Base-by-base conservation (phyloP, 179 eudicot genomes). In the Drosera spatulata region DNA sequence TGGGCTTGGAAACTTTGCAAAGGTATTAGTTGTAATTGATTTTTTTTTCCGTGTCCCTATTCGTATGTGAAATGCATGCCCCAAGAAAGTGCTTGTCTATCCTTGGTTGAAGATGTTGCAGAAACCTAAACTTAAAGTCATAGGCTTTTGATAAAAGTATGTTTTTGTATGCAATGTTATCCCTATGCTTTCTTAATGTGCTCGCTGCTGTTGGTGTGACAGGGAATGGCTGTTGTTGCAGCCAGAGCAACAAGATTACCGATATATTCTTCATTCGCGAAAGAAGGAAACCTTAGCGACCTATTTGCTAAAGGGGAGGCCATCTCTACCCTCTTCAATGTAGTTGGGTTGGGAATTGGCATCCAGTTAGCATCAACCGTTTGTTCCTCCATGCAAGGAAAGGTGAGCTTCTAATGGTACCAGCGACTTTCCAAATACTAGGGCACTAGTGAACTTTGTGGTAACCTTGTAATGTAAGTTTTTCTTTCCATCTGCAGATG, bases 161-260 rank as follows among this genome's bases (percentile, higher is more conserved):
- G 56, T 41, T 40, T n/a, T 8, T 46, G 46, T 11, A 22, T 38
- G 38, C 33, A 22, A 1, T 1, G 1, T 22, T 22, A 22, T 22
- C 33, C 33, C 33, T 22, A 1, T 22, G 33, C 33, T 22, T 22
- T 22, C 33, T 22, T 22, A 22, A 22, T 22, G 33, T 22, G 33
- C 33, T 22, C 1, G 33, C 33, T 22, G 33, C 33, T 22, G 33
- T 0, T 22, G 33, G 33, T 22, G 33, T 58, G 13, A 58, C 46
- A 91, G 98, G 98, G 98, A 76, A 91, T 91, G 98, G 98, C 96
- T 46, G 85, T 80, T 61, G 98, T 91, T 73, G 98, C 98, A 59
- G 98, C 98, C 54, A 80, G 98, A 77, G 96, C 98, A 14, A 91
- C 98, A 55, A 79, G 98, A 71, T 73, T 91, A 72, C 98, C 98